Conservation (phyloP, 495 filamentous ascomycete genomes). For the Penicillium lagena region DNA sequence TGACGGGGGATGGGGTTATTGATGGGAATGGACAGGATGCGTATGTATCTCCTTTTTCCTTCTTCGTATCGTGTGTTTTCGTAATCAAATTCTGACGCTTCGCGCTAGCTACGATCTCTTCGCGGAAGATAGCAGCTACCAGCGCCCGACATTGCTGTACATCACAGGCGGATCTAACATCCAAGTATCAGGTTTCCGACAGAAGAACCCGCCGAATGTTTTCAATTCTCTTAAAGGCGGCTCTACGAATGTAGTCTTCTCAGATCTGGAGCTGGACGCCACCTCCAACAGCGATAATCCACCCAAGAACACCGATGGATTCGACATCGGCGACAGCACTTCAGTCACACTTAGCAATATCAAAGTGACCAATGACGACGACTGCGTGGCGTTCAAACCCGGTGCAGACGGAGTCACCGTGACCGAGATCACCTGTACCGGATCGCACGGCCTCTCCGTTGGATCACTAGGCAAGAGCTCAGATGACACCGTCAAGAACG, state of each 20-base stretch:
- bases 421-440: slow-evolving; percentile 29
- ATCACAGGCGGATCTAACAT: slow-evolving; percentile 32
- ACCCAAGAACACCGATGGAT: slow-evolving; percentile 39
- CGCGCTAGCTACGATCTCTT: slow-evolving; percentile 30
- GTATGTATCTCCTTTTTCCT: slow-evolving; percentile 3
- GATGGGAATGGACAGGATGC: slow-evolving; percentile 42
- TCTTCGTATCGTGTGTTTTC: no score
- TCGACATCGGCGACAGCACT: slow-evolving; percentile 37
- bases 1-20: slow-evolving; percentile 34
- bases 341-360: slow-evolving; percentile 28
- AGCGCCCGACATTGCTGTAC: slow-evolving; percentile 33
- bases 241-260: slow-evolving; percentile 22
- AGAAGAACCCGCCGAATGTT: slow-evolving; percentile 39
- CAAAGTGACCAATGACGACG: slow-evolving; percentile 37
- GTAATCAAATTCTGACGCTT: neutral
- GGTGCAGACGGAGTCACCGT: slow-evolving; percentile 33
- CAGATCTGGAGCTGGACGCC: slow-evolving; percentile 25
- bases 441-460: slow-evolving; percentile 36
- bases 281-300: slow-evolving; percentile 28
- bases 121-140: slow-evolving; percentile 26
- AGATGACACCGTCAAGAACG: slow-evolving; percentile 30
- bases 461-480: slow-evolving; percentile 27
- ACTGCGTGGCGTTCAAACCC: slow-evolving; percentile 42
- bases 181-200: slow-evolving; percentile 22
- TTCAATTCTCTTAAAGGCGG: slow-evolving; percentile 33